Evolutionary conservation across 1,284 basidiomycete species (phyloP).

Genomic region (Pyrrhoderma lamaoense): DNA sequence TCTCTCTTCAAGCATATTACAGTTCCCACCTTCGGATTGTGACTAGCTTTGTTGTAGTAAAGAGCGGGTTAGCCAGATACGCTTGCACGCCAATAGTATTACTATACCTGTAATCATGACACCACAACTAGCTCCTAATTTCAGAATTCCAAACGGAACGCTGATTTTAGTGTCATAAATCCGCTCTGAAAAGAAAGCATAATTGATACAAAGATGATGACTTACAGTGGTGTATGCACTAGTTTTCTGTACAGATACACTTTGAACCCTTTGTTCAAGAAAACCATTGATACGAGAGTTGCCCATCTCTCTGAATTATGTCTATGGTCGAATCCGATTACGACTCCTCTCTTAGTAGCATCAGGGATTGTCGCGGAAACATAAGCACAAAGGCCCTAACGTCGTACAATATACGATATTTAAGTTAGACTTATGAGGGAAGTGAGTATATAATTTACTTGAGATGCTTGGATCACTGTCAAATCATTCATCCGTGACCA

Average conservation of each 20-base stretch:
- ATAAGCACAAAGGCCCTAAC: constrained; percentile 70
- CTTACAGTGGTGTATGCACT: constrained; percentile 73
- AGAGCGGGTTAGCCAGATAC: too few species aligned
- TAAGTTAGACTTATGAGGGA: neutral
- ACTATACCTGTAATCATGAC: constrained; percentile 87
- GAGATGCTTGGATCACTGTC: constrained; percentile 75
- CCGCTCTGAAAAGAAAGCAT: too few species aligned
- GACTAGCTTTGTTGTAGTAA: constrained; percentile 48
- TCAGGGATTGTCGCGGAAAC: constrained; percentile 44
- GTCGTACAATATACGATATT: neutral
- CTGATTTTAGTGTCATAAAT: constrained; percentile 29
- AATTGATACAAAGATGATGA: neutral
- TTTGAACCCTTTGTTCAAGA: constrained; percentile 55
- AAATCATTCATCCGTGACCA: constrained; percentile 84
- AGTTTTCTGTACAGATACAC: constrained; percentile 64
- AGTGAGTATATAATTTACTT: constrained; percentile 37
- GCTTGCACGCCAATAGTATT: too few species aligned
- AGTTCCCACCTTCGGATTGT: constrained; percentile 67
- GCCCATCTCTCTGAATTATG: constrained; percentile 76
- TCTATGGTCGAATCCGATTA: constrained; percentile 78
- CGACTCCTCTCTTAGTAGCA: constrained; percentile 56
- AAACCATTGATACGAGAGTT: constrained; percentile 60
- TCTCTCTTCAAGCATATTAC: neutral
- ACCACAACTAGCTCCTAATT: constrained; percentile 63
- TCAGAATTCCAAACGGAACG: constrained; percentile 71